phyloP scores from a whole-genome alignment of 2,329 filamentous ascomycete genomes.

The Emergomyces africanus region DNA sequence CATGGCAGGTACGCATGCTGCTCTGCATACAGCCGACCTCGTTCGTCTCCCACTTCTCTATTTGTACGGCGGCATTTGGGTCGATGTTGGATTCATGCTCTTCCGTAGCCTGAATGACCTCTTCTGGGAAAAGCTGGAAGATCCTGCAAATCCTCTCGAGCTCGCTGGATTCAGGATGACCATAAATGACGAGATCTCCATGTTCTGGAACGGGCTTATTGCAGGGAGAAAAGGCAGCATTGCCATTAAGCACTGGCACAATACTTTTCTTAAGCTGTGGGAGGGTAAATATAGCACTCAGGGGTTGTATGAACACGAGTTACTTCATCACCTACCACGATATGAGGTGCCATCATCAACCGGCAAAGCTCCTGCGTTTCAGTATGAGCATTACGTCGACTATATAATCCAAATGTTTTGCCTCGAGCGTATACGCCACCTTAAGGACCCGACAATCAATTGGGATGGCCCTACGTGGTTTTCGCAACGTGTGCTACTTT shows the following conservation, averaged over 20 bases:
- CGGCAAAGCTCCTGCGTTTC: constrained; percentile 2
- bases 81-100: constrained; percentile 31
- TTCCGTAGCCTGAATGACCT: constrained; percentile 26
- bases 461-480: neutral
- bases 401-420: constrained; percentile 4
- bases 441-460: neutral
- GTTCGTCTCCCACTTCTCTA: constrained; percentile 32
- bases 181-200: neutral
- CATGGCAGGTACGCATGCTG: constrained; percentile 34
- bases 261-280: constrained; percentile 3
- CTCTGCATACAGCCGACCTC: constrained; percentile 36
- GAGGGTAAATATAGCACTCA: neutral
- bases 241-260: constrained; percentile 3
- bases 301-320: neutral
- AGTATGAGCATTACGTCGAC: constrained; percentile 1
- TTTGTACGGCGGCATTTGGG: constrained; percentile 28
- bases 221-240: constrained; percentile 3
- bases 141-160: constrained; percentile 24
- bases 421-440: constrained; percentile 1
- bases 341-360: neutral
- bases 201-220: constrained; percentile 1
- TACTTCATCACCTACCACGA: constrained; percentile 3
- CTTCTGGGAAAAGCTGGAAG: constrained; percentile 27
- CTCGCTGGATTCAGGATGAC: constrained; percentile 17
- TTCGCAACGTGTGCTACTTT: neutral